Base-by-base conservation (phyloP, 768 basidiomycete genomes). In the Agaricus sinodeliciosus region DNA sequence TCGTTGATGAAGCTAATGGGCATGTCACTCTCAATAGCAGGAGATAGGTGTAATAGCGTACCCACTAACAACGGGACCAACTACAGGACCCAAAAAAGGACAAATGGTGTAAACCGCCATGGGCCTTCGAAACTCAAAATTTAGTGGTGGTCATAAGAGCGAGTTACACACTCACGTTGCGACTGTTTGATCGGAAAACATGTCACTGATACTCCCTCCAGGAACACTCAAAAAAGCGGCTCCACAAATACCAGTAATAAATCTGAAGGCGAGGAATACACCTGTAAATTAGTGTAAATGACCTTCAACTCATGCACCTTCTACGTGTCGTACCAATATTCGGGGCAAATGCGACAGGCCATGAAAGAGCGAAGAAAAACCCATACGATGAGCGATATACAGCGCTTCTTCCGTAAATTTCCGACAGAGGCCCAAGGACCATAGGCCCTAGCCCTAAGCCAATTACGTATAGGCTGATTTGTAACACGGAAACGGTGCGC, bases 331-430 rank as follows among this genome's bases (percentile, higher is more conserved):
- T 46, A 84, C 84, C 74, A 19, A 81, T 74, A 58, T 87, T 73
- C 3, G 80, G 82, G 1, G 86, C 77, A 55, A 92, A 90, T 1
- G 87, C 85, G 5, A 87, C 81, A 0, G 87, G 84, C 60, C 84
- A 85, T 16, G 82, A 80, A 51, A 85, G 75, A 1, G 78, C 60
- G 59, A 87, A 80, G 63, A 87, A 83, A 4, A 80, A 57, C 0
- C 69, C 57, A 56, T 84, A 90, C 0, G 85, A 84, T 3, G 74
- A 58, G 11, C 74, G 70, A 62, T 91, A 89, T 11, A 90, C 76
- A 39, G 74, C 63, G 51, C 79, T 82, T 43, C 84, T 72, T 2
- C 90, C 87, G 60, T 82, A 79, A 15, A 87, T 74, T 57, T 85
- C 79, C 16, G 70, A 63, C 12, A 78, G 66, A 0, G 78, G 75